These are phyloP conservation scores for Marasmius tenuissimus DNA, from an alignment of 1,284 basidiomycete genomes.

Conservation along the genomic window DNA sequence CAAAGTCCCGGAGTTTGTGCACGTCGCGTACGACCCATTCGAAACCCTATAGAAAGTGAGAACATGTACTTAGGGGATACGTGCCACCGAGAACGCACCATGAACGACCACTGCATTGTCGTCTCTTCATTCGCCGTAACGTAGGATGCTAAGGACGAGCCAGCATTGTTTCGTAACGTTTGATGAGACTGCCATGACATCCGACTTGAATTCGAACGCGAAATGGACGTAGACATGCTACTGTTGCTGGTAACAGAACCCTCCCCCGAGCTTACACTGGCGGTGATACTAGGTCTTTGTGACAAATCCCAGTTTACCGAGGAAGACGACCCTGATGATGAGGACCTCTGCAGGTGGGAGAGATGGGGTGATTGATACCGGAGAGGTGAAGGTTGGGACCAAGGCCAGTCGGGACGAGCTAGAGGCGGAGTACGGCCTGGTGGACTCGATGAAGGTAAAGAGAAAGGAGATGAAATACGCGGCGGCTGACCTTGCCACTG, in stretches of 20 bases:
- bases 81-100: slow-evolving; percentile 34
- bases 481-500: slow-evolving; percentile 11
- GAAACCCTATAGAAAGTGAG: slow-evolving; percentile 47
- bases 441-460: slow-evolving; percentile 7
- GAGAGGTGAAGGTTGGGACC: slow-evolving; percentile 31
- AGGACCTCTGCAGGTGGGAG: slow-evolving; percentile 14
- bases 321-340: slow-evolving; percentile 20
- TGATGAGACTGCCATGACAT: slow-evolving; percentile 6
- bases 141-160: background rate
- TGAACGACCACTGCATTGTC: slow-evolving; percentile 62
- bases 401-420: slow-evolving; percentile 61
- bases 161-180: slow-evolving; percentile 2
- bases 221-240: slow-evolving; percentile 17
- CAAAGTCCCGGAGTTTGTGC: slow-evolving; percentile 50
- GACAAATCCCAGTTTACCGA: slow-evolving; percentile 2
- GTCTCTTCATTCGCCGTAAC: slow-evolving; percentile 34
- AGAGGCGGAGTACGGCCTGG: slow-evolving; percentile 24
- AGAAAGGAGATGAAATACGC: slow-evolving; percentile 8
- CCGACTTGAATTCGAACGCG: slow-evolving; percentile 12
- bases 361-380: slow-evolving; percentile 4
- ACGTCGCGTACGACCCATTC: slow-evolving; percentile 66
- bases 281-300: slow-evolving; percentile 6
- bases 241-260: slow-evolving; percentile 1
- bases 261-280: slow-evolving; percentile 9
- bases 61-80: background rate